A percentile compares a stretch with the other conserved stretches of the same genome.
These are phyloP conservation scores for Penicillium canariense DNA, from an alignment of 495 filamentous ascomycete genomes.

Conservation along the genomic window DNA sequence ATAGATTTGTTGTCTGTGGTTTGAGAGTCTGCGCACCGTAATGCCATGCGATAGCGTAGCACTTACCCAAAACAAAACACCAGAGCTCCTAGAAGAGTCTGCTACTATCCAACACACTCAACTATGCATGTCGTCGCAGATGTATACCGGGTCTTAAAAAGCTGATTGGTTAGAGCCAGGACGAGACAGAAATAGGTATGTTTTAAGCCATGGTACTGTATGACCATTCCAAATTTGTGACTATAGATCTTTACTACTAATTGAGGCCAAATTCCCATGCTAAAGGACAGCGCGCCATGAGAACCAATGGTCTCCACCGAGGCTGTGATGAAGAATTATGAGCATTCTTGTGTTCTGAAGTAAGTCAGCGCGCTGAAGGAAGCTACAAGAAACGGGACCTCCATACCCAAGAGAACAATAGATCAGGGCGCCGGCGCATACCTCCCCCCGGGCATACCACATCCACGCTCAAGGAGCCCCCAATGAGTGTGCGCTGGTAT, in stretches of 20 bases:
- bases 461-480: neutral
- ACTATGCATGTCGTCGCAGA: neutral
- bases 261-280: neutral
- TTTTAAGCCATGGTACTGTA: neutral
- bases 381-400: neutral
- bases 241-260: neutral
- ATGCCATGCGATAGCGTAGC: neutral
- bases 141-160: neutral
- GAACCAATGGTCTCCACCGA: neutral
- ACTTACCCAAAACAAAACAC: neutral
- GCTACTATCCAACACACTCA: neutral
- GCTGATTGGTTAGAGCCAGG: neutral
- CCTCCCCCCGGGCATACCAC: conserved; percentile 10
- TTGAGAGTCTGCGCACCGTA: neutral
- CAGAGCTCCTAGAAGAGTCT: neutral
- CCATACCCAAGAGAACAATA: conserved; percentile 31
- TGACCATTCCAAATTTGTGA: neutral
- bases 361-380: neutral
- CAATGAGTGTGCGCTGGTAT: neutral
- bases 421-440: conserved; percentile 34
- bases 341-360: conserved; percentile 6
- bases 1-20: too few species aligned
- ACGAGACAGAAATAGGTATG: neutral
- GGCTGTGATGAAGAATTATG: neutral
- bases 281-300: neutral